phyloP scores from a whole-genome alignment of 805 yeast species.

The Metschnikowia sp. region DNA sequence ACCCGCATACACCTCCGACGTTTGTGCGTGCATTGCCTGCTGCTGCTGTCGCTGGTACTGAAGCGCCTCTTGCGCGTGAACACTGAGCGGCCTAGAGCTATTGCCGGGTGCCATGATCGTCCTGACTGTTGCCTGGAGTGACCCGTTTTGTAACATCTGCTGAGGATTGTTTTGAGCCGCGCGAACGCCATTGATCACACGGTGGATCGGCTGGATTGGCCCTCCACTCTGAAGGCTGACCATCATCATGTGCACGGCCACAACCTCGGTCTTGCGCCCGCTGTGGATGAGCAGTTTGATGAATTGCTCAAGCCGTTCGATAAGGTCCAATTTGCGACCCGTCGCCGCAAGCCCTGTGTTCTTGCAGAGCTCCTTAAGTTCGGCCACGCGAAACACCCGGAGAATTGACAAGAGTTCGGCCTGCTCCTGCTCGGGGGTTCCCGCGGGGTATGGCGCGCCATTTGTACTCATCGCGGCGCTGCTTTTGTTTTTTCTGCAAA shows the following conservation, averaged over 20 bases:
- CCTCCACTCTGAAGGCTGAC: constrained; percentile 32
- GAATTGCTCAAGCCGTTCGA: constrained; percentile 49
- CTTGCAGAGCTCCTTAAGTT: constrained; percentile 51
- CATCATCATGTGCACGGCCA: constrained; percentile 45
- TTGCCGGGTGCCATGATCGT: too few species aligned
- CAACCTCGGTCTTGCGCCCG: constrained; percentile 41
- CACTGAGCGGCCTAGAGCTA: not conserved
- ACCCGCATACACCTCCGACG: not conserved
- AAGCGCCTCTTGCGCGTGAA: not conserved
- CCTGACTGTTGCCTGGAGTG: too few species aligned
- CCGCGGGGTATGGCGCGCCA: not conserved
- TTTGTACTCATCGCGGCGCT: not conserved
- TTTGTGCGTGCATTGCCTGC: not conserved
- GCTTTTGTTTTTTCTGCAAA: too few species aligned
- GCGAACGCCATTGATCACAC: constrained; percentile 26
- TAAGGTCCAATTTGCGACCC: constrained; percentile 63
- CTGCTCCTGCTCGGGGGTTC: not conserved
- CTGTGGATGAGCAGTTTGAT: constrained; percentile 39
- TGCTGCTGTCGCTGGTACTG: not conserved
- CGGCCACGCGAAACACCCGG: constrained; percentile 31
- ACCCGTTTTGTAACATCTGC: too few species aligned
- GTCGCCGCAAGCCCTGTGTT: constrained; percentile 45
- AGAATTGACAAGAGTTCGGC: not conserved
- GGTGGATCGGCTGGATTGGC: constrained; percentile 36
- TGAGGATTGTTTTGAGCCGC: constrained; percentile 10